Conservation (phyloP, 2,329 filamentous ascomycete genomes). For the Fusarium verrucosum region DNA sequence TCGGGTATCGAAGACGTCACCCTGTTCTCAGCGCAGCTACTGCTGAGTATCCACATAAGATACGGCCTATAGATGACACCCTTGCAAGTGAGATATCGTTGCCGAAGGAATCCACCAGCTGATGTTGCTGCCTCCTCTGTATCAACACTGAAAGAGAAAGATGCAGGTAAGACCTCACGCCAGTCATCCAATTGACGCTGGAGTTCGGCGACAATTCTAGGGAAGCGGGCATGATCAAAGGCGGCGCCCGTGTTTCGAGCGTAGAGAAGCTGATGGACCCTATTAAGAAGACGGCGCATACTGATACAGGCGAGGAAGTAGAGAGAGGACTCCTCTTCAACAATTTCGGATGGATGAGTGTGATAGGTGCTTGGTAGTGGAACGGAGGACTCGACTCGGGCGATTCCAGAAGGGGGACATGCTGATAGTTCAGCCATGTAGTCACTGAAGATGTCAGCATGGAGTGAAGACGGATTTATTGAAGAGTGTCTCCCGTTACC, state of each 20-base stretch:
- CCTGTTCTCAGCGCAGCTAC: slow-evolving; percentile 42
- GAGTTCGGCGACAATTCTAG: slow-evolving; percentile 58
- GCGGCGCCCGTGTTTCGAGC: slow-evolving; percentile 56
- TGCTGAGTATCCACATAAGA: slow-evolving; percentile 59
- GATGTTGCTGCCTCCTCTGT: slow-evolving; percentile 48
- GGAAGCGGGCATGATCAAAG: slow-evolving; percentile 57
- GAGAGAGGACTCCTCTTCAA: slow-evolving; percentile 59
- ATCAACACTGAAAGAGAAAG: slow-evolving; percentile 54
- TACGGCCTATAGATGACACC: slow-evolving; percentile 64
- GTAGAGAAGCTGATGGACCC: slow-evolving; percentile 61
- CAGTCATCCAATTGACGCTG: slow-evolving; percentile 61
- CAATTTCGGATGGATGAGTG: slow-evolving; percentile 52
- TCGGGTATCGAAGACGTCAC: slow-evolving; percentile 45
- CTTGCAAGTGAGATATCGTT: slow-evolving; percentile 61
- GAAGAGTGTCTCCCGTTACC: slow-evolving; percentile 43
- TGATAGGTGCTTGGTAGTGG: slow-evolving; percentile 58
- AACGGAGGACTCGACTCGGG: slow-evolving; percentile 61
- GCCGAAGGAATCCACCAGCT: slow-evolving; percentile 59
- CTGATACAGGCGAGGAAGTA: slow-evolving; percentile 65
- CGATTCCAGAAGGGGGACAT: slow-evolving; percentile 60
- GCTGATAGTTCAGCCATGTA: slow-evolving; percentile 62
- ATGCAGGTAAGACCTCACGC: slow-evolving; percentile 56
- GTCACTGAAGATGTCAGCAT: slow-evolving; percentile 52
- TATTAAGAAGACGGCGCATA: slow-evolving; percentile 58
- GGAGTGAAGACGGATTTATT: accelerated